These are phyloP conservation scores for Dissophora ornata DNA, from an alignment of 192 early-diverging fungal species.

Conservation along the genomic window DNA sequence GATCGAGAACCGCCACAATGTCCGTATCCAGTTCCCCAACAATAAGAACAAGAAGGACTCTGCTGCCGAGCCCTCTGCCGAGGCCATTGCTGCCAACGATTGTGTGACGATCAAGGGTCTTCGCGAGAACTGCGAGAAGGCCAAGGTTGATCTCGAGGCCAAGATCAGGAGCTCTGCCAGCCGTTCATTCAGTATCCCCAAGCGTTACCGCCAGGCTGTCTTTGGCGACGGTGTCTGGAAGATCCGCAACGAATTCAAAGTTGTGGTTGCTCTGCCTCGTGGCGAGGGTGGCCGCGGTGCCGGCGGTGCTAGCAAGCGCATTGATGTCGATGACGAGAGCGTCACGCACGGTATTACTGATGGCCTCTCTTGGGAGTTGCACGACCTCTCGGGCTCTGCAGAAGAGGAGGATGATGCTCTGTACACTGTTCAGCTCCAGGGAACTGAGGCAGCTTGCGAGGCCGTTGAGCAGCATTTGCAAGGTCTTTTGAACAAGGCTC, in stretches of 20 bases:
- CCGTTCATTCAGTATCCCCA: slow-evolving; percentile 65
- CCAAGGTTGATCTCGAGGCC: slow-evolving; percentile 59
- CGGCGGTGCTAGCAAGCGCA: slow-evolving; percentile 43
- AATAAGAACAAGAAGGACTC: slow-evolving; percentile 66
- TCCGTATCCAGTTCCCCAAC: slow-evolving; percentile 74
- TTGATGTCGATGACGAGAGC: slow-evolving; percentile 58
- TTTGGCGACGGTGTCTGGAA: slow-evolving; percentile 66
- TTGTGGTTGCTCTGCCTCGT: slow-evolving; percentile 61
- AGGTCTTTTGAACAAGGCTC: slow-evolving; percentile 41
- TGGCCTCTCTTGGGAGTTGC: slow-evolving; percentile 46
- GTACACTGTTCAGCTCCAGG: slow-evolving; percentile 49
- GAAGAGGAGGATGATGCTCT: slow-evolving; percentile 22
- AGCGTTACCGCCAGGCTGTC: slow-evolving; percentile 62
- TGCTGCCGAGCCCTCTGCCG: slow-evolving; percentile 24
- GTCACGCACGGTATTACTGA: slow-evolving; percentile 43
- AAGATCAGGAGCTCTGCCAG: slow-evolving; percentile 63
- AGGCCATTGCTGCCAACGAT: slow-evolving; percentile 41
- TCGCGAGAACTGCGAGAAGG: slow-evolving; percentile 44
- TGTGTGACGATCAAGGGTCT: slow-evolving; percentile 49
- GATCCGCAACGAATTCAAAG: slow-evolving; percentile 70
- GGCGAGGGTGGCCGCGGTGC: slow-evolving; percentile 19
- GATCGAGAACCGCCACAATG: slow-evolving; percentile 73
- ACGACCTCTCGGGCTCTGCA: slow-evolving; percentile 30
- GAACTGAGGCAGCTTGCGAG: slow-evolving; percentile 41
- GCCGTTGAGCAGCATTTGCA: slow-evolving; percentile 37